A percentile compares a stretch with the other conserved stretches of the same genome.
Conservation (phyloP, 495 filamentous ascomycete genomes). For the Cryomyces minteri region DNA sequence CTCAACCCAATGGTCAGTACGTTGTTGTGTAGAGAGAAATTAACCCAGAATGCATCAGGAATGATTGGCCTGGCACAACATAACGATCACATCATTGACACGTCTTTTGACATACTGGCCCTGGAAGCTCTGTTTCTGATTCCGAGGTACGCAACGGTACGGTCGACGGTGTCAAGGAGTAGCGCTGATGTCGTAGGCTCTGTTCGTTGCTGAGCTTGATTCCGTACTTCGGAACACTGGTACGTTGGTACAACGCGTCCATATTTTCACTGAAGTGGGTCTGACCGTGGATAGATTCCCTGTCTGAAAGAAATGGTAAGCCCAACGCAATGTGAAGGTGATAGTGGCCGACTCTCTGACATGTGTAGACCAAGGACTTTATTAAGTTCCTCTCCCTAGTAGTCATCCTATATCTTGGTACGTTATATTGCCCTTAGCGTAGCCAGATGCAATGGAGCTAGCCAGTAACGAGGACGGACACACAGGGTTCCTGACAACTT, state of each 20-base stretch:
- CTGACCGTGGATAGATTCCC: conserved; percentile 33
- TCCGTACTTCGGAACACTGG: conserved; percentile 73
- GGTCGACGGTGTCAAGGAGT: neutral
- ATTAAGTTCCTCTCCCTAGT: conserved; percentile 83
- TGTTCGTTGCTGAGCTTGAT: conserved; percentile 79
- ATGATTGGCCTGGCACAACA: conserved; percentile 50
- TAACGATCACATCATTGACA: conserved; percentile 44
- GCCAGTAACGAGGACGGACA: neutral
- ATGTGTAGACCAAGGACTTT: conserved; percentile 63
- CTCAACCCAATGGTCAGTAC: conserved; percentile 1
- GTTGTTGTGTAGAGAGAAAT: too few relatives aligned
- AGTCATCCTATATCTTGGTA: conserved; percentile 57
- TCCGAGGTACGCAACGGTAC: conserved; percentile 32
- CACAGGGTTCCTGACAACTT: conserved; percentile 78
- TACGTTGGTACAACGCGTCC: conserved; percentile 16
- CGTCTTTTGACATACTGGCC: conserved; percentile 73
- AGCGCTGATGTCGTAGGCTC: conserved; percentile 28
- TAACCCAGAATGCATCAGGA: conserved; percentile 22
- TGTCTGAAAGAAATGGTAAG: conserved; percentile 74
- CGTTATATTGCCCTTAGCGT: conserved; percentile 2
- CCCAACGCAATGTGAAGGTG: neutral
- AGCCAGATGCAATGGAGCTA: too few relatives aligned
- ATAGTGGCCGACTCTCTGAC: conserved; percentile 11
- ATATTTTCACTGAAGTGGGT: neutral
- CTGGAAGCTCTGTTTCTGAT: conserved; percentile 83